Conservation (phyloP, 768 basidiomycete species). For the Ramaria sp. region DNA sequence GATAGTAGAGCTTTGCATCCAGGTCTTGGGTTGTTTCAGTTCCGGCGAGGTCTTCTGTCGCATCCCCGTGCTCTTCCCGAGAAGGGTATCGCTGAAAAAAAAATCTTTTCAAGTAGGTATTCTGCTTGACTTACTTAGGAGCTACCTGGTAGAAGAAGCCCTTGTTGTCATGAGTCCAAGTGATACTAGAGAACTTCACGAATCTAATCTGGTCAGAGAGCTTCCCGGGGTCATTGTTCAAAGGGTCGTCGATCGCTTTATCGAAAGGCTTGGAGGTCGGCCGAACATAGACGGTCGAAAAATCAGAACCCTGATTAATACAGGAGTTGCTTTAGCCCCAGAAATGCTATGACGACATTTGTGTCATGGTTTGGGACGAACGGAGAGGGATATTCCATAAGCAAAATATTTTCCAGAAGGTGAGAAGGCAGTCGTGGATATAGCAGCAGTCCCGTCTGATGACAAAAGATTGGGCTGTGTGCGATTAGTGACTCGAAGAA, state of each 20-base stretch:
- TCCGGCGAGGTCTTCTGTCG: constrained; percentile 39
- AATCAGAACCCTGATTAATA: constrained; percentile 54
- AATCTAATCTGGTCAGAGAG: constrained; percentile 59
- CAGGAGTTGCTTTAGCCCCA: constrained; percentile 1
- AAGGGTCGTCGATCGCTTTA: constrained; percentile 34
- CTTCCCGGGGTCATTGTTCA: constrained; percentile 38
- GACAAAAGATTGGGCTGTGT: constrained; percentile 60
- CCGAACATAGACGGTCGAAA: constrained; percentile 57
- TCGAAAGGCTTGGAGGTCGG: constrained; percentile 49
- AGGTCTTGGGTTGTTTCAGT: constrained; percentile 51
- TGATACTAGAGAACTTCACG: constrained; percentile 65
- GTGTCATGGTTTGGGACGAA: constrained; percentile 21
- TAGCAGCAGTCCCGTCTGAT: constrained; percentile 59
- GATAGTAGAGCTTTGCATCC: constrained; percentile 70
- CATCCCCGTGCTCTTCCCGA: constrained; percentile 32
- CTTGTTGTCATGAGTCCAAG: constrained; percentile 68
- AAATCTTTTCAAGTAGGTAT: neutral
- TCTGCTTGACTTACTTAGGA: constrained; percentile 1
- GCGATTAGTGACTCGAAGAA: neutral
- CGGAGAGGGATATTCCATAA: constrained; percentile 66
- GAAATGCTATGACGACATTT: constrained; percentile 4
- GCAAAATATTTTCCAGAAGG: constrained; percentile 59
- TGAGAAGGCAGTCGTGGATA: constrained; percentile 51
- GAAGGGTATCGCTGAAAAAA: constrained; percentile 42
- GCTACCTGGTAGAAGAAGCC: constrained; percentile 76